phyloP scores from a whole-genome alignment of 78 protist species.

The Dictyostelium citrinum region DNA sequence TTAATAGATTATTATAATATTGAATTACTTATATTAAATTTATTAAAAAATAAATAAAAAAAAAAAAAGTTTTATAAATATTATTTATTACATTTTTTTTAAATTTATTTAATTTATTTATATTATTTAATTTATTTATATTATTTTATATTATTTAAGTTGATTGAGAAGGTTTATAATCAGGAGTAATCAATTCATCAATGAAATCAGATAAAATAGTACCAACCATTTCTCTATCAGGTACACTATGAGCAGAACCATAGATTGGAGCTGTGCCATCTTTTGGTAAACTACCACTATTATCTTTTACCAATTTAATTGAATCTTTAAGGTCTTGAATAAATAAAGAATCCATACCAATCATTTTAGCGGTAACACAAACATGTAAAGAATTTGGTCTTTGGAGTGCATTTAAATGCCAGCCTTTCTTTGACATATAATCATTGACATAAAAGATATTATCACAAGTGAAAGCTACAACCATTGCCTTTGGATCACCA shows the following conservation, averaged over 20 bases:
- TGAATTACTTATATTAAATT: too few species aligned
- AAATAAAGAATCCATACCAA: constrained; percentile 61
- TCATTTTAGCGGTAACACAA: constrained; percentile 75
- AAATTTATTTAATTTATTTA: too few species aligned
- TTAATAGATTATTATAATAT: too few species aligned
- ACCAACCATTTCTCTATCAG: constrained; percentile 75
- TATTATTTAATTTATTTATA: background rate
- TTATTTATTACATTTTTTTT: too few species aligned
- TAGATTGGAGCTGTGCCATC: constrained; percentile 78
- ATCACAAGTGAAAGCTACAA: constrained; percentile 55
- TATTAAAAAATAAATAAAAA: too few species aligned
- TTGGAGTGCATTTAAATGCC: constrained; percentile 80
- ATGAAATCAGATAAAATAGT: constrained; percentile 57
- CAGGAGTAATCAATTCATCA: constrained; percentile 45
- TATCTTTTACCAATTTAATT: background rate
- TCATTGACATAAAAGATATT: constrained; percentile 73
- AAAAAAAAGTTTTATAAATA: too few species aligned
- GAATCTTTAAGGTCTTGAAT: constrained; percentile 38
- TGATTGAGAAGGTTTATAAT: constrained; percentile 14
- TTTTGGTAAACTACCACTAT: constrained; percentile 25
- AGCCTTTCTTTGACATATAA: constrained; percentile 62
- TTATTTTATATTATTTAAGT: background rate
- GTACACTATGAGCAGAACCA: constrained; percentile 68
- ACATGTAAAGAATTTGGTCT: constrained; percentile 70
- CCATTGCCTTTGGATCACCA: constrained; percentile 76